Conservation (phyloP, 2,329 filamentous ascomycete genomes). For the Pseudogymnoascus sp. region DNA sequence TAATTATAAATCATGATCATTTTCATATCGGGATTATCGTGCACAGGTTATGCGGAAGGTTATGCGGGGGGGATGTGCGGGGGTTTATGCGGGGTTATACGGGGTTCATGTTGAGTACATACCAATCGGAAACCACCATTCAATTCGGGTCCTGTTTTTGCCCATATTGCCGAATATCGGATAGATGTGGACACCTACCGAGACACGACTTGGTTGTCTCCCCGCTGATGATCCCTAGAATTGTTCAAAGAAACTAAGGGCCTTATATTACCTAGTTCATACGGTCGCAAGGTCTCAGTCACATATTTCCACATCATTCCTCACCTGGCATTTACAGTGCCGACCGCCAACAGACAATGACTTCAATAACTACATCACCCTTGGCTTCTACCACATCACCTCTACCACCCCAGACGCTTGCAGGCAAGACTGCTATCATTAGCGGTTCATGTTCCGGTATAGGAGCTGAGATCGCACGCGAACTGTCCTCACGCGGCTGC, state of each 20-base stretch:
- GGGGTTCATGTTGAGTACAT: neutral
- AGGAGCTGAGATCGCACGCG: constrained; percentile 39
- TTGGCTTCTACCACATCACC: neutral
- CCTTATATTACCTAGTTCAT: neutral
- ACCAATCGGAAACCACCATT: neutral
- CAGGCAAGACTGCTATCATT: constrained; percentile 50
- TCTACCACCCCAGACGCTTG: constrained; percentile 35
- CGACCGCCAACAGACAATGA: neutral
- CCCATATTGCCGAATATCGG: neutral
- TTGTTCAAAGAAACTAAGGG: neutral
- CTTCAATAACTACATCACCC: neutral
- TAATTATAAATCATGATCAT: neutral
- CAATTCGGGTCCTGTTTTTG: neutral
- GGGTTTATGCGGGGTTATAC: neutral
- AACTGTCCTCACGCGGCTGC: constrained; percentile 41
- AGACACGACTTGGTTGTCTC: neutral
- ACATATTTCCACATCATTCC: neutral
- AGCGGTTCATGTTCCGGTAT: constrained; percentile 41
- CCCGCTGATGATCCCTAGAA: neutral
- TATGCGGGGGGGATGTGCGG: neutral
- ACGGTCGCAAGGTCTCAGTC: neutral
- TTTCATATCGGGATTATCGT: neutral
- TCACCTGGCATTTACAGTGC: neutral
- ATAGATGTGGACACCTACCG: neutral
- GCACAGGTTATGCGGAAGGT: neutral